Evolutionary conservation across 176 grass and related monocot genomes (phyloP), one percentile per base, ranked within the genome.

Genomic region (Pontederia crassipes): DNA sequence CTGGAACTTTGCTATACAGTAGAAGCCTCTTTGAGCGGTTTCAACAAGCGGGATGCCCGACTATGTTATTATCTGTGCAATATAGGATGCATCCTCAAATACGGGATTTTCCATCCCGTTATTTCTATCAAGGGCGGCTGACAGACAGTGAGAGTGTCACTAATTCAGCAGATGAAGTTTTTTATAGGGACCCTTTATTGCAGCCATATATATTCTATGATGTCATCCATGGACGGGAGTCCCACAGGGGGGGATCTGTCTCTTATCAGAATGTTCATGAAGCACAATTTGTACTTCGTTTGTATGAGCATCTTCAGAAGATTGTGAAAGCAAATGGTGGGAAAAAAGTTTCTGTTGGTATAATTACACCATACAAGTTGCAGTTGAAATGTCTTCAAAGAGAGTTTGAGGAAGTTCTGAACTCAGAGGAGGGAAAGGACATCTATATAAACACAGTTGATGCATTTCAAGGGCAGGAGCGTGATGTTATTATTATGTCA

Each of bases 81-180:
- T 99, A 99, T 60, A 79, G 94, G 59, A 99, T 99, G 94, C 94
- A 99, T 74, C 94, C 94, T 17, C 85, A 99, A 74, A 99, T 99
- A 61, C 88, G 94, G 17, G 88, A 99, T 54, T 99, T 99, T 57
- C 94, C 94, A 65, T 99, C 94, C 17, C 85, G 85, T 80, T 93
- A 99, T 50, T 99, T 99, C 46, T 99, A 99, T 65, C 88, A 99
- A 80, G 94, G 85, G 7, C 76, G 82, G 28, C 79, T 99, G 72
- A 86, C 77, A 29, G 94, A 99, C 68, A 99, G 94, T 74, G 94
- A 99, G 17, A 93, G 82, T 68, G 78, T 99, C 29, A 13, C 72
- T 32, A 85, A 87, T 54, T 69, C 81, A 75, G 81, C 79, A 45
- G 94, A 99, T 12, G 94, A 99, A 72, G 45, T 64, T 15, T 93